A percentile compares a stretch with the other conserved stretches of the same genome.
phyloP scores from a whole-genome alignment of 163 green algal genomes.

The Scenedesmus sp. region DNA sequence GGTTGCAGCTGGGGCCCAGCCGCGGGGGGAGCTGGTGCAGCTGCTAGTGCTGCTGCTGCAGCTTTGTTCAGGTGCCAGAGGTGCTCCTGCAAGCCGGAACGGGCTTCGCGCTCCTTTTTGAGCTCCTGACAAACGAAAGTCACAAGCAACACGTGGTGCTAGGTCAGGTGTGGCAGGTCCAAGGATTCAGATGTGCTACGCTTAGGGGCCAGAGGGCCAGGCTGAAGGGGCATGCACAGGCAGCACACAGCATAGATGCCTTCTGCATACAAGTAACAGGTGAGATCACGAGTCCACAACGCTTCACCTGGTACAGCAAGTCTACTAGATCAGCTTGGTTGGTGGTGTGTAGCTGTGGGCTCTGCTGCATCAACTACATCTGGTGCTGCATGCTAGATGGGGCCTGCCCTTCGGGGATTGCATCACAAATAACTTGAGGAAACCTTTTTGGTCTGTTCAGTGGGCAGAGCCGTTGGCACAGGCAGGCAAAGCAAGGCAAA shows the following conservation, averaged over 20 bases:
- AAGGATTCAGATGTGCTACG: neutral
- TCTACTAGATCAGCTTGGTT: neutral
- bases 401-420: neutral
- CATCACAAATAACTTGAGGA: neutral
- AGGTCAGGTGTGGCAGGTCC: neutral
- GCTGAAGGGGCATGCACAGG: neutral
- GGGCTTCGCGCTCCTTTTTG: neutral
- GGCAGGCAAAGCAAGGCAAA: neutral
- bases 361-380: neutral
- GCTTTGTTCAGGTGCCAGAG: neutral
- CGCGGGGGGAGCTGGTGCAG: neutral
- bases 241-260: neutral
- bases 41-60: neutral
- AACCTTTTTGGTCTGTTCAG: neutral
- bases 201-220: neutral
- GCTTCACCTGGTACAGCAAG: conserved; percentile 7
- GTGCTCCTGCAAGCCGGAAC: conserved; percentile 22
- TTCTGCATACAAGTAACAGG: neutral
- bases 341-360: neutral
- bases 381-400: neutral
- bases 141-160: neutral
- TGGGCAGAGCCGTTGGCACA: neutral
- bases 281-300: no score
- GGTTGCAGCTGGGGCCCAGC: neutral
- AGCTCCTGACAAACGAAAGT: conserved; percentile 2